These are phyloP conservation scores for Clavispora fructus DNA, from an alignment of 805 yeast genomes.

Conservation along the genomic window DNA sequence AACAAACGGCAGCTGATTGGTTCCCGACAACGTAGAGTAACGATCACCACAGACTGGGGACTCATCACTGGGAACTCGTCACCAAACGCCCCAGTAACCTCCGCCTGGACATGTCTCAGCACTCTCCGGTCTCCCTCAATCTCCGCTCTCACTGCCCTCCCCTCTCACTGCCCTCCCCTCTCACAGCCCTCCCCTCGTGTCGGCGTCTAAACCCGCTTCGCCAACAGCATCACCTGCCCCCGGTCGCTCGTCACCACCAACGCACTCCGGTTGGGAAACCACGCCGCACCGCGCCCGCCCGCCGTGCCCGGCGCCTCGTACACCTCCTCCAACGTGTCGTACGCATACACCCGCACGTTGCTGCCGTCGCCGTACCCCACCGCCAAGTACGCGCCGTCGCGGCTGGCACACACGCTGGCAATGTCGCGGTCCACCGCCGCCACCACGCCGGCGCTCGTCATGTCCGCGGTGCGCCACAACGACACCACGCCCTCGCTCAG, in stretches of 20 bases:
- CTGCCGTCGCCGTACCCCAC: slow-evolving; percentile 39
- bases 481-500: slow-evolving; percentile 54
- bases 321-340: slow-evolving; percentile 22
- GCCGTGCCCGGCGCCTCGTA: slow-evolving; percentile 18
- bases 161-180: too few species aligned
- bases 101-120: too few species aligned
- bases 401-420: slow-evolving; percentile 31
- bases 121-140: too few species aligned
- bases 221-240: slow-evolving; percentile 22
- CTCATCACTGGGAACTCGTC: too few species aligned
- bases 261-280: slow-evolving; percentile 30
- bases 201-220: neutral
- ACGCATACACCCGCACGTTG: slow-evolving; percentile 37
- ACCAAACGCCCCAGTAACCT: too few species aligned
- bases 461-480: slow-evolving; percentile 40
- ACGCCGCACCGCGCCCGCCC: slow-evolving; percentile 12
- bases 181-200: too few species aligned
- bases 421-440: slow-evolving; percentile 41
- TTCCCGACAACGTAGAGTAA: too few species aligned
- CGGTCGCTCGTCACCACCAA: slow-evolving; percentile 16
- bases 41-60: too few species aligned
- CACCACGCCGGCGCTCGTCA: slow-evolving; percentile 33
- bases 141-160: too few species aligned
- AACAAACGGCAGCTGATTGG: too few species aligned
- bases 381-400: slow-evolving; percentile 44